Conservation (phyloP, 495 filamentous ascomycete species). For the Astrothelium macrocarpum region DNA sequence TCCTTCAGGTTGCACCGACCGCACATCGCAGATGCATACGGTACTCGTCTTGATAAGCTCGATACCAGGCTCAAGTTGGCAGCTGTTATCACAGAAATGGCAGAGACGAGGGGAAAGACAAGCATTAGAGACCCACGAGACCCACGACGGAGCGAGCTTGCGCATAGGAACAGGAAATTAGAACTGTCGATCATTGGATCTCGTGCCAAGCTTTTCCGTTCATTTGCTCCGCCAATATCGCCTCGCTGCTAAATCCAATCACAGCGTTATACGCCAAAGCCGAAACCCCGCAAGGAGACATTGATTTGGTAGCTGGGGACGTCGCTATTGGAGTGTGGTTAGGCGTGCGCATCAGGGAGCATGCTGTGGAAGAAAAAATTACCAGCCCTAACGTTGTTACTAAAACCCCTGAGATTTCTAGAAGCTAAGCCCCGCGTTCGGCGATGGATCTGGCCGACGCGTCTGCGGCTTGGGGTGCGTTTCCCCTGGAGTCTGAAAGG, state of each 20-base stretch:
- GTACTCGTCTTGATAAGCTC: not conserved
- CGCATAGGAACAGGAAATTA: not conserved
- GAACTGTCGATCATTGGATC: not conserved
- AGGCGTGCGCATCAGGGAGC: no score
- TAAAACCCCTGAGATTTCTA: not conserved
- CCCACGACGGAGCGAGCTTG: not conserved
- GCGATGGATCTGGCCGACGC: not conserved
- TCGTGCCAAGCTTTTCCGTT: not conserved
- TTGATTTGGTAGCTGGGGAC: no score
- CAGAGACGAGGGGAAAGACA: constrained; percentile 7
- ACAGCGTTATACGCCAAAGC: constrained; percentile 13
- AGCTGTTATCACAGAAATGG: constrained; percentile 1
- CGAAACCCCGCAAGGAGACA: not conserved
- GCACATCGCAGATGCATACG: not conserved
- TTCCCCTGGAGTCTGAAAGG: no score
- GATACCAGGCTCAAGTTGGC: constrained; percentile 3
- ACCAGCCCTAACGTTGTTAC: not conserved
- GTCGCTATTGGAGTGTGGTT: not conserved
- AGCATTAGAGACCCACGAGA: not conserved
- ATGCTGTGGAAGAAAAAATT: not conserved
- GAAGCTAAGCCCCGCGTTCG: not conserved
- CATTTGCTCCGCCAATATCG: not conserved
- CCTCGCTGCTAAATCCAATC: constrained; percentile 9
- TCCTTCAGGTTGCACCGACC: not conserved
- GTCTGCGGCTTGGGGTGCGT: not conserved